A percentile compares a stretch with the other conserved stretches of the same genome.
Conservation (phyloP, 345 rosid genomes). For the Eutrema yunnanense region DNA sequence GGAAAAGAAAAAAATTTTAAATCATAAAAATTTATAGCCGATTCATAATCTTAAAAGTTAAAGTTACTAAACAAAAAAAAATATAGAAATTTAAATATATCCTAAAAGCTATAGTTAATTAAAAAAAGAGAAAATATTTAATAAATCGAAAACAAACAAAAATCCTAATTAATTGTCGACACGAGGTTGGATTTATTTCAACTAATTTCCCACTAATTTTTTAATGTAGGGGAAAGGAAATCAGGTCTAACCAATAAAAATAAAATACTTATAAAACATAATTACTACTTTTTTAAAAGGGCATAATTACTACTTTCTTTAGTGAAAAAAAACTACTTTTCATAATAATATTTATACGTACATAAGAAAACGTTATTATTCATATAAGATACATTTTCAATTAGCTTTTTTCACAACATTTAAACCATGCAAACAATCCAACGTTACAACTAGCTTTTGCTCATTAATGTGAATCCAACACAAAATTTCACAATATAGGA, state of each 20-base stretch:
- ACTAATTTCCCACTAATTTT: background rate
- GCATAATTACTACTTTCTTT: background rate
- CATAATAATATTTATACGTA: background rate
- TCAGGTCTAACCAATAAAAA: background rate
- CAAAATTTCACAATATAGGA: background rate
- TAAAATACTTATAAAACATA: too few species aligned
- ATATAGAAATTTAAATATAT: too few species aligned
- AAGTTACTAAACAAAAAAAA: too few species aligned
- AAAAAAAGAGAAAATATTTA: too few species aligned
- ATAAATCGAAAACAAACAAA: too few species aligned
- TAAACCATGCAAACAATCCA: slow-evolving; percentile 5
- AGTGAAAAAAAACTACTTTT: background rate
- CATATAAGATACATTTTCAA: background rate
- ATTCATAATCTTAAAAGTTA: too few species aligned
- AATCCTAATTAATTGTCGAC: background rate
- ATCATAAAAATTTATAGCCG: too few species aligned
- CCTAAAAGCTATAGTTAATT: too few species aligned
- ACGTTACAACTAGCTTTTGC: slow-evolving; percentile 2
- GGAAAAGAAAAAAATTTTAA: too few species aligned
- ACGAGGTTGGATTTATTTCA: background rate
- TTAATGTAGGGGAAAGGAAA: background rate
- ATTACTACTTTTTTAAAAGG: too few species aligned
- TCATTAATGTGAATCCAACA: background rate
- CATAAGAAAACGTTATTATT: background rate
- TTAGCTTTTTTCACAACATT: background rate